Conservation (phyloP, 2,329 filamentous ascomycete genomes). For the Pestalotiopsis sp. region DNA sequence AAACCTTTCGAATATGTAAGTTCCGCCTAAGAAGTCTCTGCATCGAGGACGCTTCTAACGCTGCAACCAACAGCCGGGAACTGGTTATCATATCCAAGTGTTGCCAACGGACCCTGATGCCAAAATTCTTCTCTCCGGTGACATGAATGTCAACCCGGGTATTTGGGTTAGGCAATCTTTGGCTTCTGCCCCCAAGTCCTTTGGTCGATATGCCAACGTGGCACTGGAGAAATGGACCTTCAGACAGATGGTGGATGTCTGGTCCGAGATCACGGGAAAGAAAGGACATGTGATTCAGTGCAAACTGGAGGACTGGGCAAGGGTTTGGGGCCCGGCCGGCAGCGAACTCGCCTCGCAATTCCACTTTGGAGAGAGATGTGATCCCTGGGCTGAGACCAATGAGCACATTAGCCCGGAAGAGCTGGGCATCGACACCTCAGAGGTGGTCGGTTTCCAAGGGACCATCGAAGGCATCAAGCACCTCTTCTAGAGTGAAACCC, state of each 20-base stretch:
- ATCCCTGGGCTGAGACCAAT: slow-evolving; percentile 23
- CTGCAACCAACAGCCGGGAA: background rate
- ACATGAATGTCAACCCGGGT: slow-evolving; percentile 26
- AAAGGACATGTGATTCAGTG: slow-evolving; percentile 22
- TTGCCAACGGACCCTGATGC: slow-evolving; percentile 22
- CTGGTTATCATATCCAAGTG: slow-evolving; percentile 22
- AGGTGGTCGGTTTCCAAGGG: slow-evolving; percentile 24
- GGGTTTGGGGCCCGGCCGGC: slow-evolving; percentile 24
- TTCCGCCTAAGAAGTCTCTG: background rate
- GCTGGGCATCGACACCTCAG: slow-evolving; percentile 20
- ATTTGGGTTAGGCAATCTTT: slow-evolving; percentile 27
- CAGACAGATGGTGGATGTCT: slow-evolving; percentile 24
- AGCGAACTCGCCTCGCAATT: slow-evolving; percentile 26
- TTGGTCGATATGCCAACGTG: slow-evolving; percentile 25
- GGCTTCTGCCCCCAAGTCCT: slow-evolving; percentile 16
- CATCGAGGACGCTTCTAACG: background rate
- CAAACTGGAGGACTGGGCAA: slow-evolving; percentile 18
- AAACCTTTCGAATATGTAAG: slow-evolving; percentile 14
- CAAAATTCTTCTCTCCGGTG: slow-evolving; percentile 26
- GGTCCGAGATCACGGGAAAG: slow-evolving; percentile 27
- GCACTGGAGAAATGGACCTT: slow-evolving; percentile 27
- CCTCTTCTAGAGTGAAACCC: slow-evolving; percentile 8
- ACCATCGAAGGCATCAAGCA: slow-evolving; percentile 21
- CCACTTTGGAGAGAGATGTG: slow-evolving; percentile 25
- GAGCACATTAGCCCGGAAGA: slow-evolving; percentile 21